Base-by-base conservation (phyloP, 768 basidiomycete genomes). In the Hericium rajendrae region DNA sequence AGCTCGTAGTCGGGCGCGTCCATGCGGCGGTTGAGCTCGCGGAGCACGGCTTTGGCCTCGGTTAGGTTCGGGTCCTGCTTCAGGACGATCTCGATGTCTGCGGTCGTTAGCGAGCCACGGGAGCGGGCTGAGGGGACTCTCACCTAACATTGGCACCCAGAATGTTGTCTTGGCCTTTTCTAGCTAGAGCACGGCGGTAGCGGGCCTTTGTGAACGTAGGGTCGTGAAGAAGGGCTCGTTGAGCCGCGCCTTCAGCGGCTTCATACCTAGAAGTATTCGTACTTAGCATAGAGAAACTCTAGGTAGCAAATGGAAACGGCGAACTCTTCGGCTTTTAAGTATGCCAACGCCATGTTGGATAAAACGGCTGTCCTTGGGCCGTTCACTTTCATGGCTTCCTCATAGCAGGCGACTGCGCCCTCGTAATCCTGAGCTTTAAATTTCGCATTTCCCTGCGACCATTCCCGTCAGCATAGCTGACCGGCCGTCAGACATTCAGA, bases 371-470 rank as follows among this genome's bases (percentile, higher is more conserved):
- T 68, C 24, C 74, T 70, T 0, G 67, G 64, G 1, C 76, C 73
- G 46, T 78, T 72, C 43, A 20, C 43, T 3, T n/a, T 10, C 3
- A 46, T 20, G 20, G 43, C 43, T 9, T 46, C 43, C n/a, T 46
- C n/a, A 15, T 46, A 46, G 18, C 70, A 63, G 2, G 65, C 39
- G 1, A 73, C 69, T 0, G 79, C 79, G 1, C 60, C 65, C 28
- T 71, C 70, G 61, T 80, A 81, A 51, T 69, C 68, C 0, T 70
- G 66, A 2, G 64, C 53, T 40, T 67, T 71, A 71, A 77, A 80
- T 12, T 71, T 65, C 11, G 60, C 55, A 48, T 79, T 79, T 8
- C 80, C 79, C 78, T 80, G 53, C 8, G 15, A 10, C 40, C 26
- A 26, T 5, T 26, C 51, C 15, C 32, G 11, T 5, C 13, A 3